Conservation (phyloP, 78 protist genomes). For the Dictyostelium capitatum region DNA sequence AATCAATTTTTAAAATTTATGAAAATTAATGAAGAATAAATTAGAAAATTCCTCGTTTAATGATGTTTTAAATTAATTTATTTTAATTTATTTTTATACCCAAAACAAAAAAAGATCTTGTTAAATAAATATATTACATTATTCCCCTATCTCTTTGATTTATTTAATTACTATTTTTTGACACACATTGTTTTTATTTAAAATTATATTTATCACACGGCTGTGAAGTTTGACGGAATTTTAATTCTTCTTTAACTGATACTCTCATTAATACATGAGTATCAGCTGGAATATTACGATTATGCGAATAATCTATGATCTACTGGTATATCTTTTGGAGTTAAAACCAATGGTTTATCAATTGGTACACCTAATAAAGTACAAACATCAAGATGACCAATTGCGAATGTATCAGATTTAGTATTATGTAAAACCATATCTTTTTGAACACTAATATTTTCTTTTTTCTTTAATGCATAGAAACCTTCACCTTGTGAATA, state of each 20-base stretch:
- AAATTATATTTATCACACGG: slow-evolving; percentile 41
- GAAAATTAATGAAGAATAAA: too few species aligned
- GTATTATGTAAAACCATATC: slow-evolving; percentile 32
- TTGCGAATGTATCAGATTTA: background rate
- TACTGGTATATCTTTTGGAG: too few species aligned
- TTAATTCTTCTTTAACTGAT: slow-evolving; percentile 4
- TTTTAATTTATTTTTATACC: too few species aligned
- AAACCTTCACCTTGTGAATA: slow-evolving; percentile 32
- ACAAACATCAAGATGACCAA: slow-evolving; percentile 26
- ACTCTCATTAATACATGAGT: slow-evolving; percentile 36
- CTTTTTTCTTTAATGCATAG: slow-evolving; percentile 34
- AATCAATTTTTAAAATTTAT: too few species aligned
- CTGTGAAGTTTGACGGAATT: slow-evolving; percentile 15
- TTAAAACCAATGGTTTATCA: background rate
- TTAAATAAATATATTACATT: too few species aligned
- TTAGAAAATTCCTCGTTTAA: too few species aligned
- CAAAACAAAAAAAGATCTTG: too few species aligned
- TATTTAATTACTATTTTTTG: too few species aligned
- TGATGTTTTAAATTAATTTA: too few species aligned
- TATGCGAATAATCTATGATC: slow-evolving; percentile 10
- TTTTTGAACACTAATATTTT: slow-evolving; percentile 2
- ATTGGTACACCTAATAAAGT: background rate
- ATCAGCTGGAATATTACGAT: slow-evolving; percentile 17
- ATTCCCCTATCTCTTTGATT: too few species aligned
- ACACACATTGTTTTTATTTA: slow-evolving; percentile 11